These are phyloP conservation scores for Schrenkiella parvula DNA, from an alignment of 345 rosid genomes.

Conservation along the genomic window DNA sequence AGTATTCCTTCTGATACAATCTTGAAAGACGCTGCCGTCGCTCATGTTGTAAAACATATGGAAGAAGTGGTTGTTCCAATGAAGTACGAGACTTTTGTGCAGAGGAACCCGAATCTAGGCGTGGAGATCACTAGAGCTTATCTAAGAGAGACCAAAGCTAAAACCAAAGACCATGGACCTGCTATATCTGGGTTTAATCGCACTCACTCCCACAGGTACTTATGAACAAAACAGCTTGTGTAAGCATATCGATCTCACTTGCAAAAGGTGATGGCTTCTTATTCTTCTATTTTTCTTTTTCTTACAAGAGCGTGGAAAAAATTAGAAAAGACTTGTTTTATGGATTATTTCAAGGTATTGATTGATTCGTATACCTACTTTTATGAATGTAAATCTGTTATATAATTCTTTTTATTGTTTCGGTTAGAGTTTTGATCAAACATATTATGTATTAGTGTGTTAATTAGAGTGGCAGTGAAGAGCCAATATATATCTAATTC, in stretches of 20 bases:
- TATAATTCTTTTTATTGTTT: not conserved
- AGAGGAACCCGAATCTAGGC: conserved; percentile 29
- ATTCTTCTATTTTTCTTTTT: not conserved
- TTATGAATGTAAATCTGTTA: not conserved
- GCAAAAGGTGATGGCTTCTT: not conserved
- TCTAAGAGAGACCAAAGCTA: conserved; percentile 24
- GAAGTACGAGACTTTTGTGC: conserved; percentile 34
- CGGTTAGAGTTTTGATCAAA: not conserved
- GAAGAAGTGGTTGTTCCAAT: conserved; percentile 32
- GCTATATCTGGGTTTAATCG: not conserved
- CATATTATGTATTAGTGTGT: not conserved
- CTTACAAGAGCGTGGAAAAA: not conserved
- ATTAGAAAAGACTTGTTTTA: not conserved
- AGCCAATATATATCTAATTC: not conserved
- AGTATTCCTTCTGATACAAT: conserved; percentile 25
- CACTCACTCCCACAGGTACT: not conserved
- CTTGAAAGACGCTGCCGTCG: conserved; percentile 13
- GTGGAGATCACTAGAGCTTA: conserved; percentile 30
- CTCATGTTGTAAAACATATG: conserved; percentile 25
- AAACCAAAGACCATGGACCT: not conserved
- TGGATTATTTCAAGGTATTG: not conserved
- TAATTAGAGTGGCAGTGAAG: not conserved
- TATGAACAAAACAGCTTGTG: not conserved
- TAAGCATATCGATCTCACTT: not conserved
- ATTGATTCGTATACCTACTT: not conserved